These are phyloP conservation scores for Aspergillus wentii DNA, from an alignment of 495 filamentous ascomycete species.

Conservation along the genomic window DNA sequence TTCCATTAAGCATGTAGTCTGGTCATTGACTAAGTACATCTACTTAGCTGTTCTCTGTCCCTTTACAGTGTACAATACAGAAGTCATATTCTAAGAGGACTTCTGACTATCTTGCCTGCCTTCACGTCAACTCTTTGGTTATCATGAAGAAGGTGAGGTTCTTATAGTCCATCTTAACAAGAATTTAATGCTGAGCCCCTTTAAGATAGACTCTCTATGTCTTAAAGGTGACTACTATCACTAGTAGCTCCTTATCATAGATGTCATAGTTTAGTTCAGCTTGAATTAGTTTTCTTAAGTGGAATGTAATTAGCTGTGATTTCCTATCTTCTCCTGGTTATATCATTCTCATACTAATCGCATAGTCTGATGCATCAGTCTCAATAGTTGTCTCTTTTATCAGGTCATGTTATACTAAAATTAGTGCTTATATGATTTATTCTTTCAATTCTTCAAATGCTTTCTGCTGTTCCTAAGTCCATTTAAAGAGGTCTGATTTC, in stretches of 20 bases:
- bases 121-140: slow-evolving; percentile 10
- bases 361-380: slow-evolving; percentile 1
- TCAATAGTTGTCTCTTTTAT: background rate
- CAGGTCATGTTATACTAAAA: background rate
- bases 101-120: slow-evolving; percentile 10
- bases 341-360: background rate
- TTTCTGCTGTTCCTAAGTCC: background rate
- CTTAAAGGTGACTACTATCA: slow-evolving; percentile 4
- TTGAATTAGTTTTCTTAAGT: background rate
- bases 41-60: slow-evolving; percentile 8
- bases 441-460: slow-evolving; percentile 10
- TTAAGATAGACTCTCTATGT: slow-evolving; percentile 5
- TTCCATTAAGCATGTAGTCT: slow-evolving; percentile 8
- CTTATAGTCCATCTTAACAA: slow-evolving; percentile 13
- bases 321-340: slow-evolving; percentile 1
- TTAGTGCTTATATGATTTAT: background rate
- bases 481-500: slow-evolving; percentile 9
- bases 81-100: slow-evolving; percentile 9
- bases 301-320: background rate
- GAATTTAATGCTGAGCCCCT: slow-evolving; percentile 6
- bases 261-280: slow-evolving; percentile 2
- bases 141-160: slow-evolving; percentile 16
- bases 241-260: slow-evolving; percentile 3
- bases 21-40: slow-evolving; percentile 8
- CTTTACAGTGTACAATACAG: slow-evolving; percentile 11